Evolutionary conservation across 2,329 filamentous ascomycete species (phyloP), one percentile per base, ranked within the genome.

Genomic region (Chrysosporium keratinophilum): DNA sequence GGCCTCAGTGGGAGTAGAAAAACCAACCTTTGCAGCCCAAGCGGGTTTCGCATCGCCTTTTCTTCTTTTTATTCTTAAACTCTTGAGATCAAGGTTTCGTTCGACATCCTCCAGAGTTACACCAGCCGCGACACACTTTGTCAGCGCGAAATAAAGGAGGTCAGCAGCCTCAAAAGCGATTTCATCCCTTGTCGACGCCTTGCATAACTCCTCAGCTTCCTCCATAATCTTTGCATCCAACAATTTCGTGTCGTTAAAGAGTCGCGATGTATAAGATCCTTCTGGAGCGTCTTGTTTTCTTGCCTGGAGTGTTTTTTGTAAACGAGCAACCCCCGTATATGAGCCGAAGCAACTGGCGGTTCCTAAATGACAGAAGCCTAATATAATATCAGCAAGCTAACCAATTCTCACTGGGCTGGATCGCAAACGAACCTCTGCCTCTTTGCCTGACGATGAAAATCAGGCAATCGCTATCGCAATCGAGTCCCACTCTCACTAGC

Each of bases 181-280:
- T 12, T 97, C 87, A 58, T 90, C 78, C 57, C 87, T 85, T 0
- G 82, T 84, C 60, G 82, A 83, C 14, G 93, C 91, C 59, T 93
- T 83, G 65, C 91, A 96, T 41, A 98, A 78, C 73, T 98, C 93
- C 65, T 94, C 87, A 0, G 93, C 93, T 69, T 98, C 93, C 70
- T 98, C 93, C 83, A 97, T 94, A 54, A 98, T 96, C 77, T 98
- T 98, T 2, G 93, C 93, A 42, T 87, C 80, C 52, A 96, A 73
- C 53, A 98, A 78, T 68, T 94, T 90, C 62, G 88, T 81, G 59
- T 98, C 93, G 15, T 85, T 90, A 76, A 97, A 98, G 1, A 98
- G 76, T 34, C 91, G 79, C 15, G 89, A 88, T 3, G 93, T 98
- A 70, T 98, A 98, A 11, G 93, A 98, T 1, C 90, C 91, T 59